These are phyloP conservation scores for Tricladium varicosporioides DNA, from an alignment of 2,329 filamentous ascomycete species.

Conservation along the genomic window DNA sequence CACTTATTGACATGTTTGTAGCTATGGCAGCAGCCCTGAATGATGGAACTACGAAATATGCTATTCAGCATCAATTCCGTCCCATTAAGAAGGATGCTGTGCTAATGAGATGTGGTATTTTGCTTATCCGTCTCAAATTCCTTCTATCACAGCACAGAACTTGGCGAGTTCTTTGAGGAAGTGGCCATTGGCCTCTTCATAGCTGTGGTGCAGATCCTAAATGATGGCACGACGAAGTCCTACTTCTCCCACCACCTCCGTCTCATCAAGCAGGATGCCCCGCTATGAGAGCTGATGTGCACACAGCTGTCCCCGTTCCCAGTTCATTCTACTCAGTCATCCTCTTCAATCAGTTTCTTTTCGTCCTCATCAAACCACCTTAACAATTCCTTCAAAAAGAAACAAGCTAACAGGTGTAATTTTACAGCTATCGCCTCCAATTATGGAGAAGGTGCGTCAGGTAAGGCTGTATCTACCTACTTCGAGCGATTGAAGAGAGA, in stretches of 20 bases:
- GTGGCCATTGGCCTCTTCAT: too few species aligned
- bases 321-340: not conserved
- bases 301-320: not conserved
- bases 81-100: conserved; percentile 29
- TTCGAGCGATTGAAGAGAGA: conserved; percentile 29
- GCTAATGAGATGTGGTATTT: conserved; percentile 23
- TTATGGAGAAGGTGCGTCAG: conserved; percentile 27
- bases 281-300: not conserved
- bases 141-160: too few species aligned
- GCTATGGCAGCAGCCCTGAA: conserved; percentile 21
- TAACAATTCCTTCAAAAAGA: conserved; percentile 8
- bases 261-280: not conserved
- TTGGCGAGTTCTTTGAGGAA: too few species aligned
- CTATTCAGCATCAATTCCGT: conserved; percentile 31
- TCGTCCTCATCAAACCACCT: conserved; percentile 13
- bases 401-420: conserved; percentile 24
- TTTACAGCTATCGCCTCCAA: conserved; percentile 28
- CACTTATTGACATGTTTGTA: conserved; percentile 22
- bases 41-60: conserved; percentile 23
- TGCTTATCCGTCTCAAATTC: too few species aligned
- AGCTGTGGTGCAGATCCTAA: too few species aligned
- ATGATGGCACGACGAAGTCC: not conserved
- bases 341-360: conserved; percentile 20
- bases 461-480: conserved; percentile 30
- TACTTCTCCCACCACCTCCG: not conserved